A percentile compares a stretch with the other conserved stretches of the same genome.
Evolutionary conservation across 2,329 filamentous ascomycete species (phyloP).

Genomic region (Botryotinia convoluta): DNA sequence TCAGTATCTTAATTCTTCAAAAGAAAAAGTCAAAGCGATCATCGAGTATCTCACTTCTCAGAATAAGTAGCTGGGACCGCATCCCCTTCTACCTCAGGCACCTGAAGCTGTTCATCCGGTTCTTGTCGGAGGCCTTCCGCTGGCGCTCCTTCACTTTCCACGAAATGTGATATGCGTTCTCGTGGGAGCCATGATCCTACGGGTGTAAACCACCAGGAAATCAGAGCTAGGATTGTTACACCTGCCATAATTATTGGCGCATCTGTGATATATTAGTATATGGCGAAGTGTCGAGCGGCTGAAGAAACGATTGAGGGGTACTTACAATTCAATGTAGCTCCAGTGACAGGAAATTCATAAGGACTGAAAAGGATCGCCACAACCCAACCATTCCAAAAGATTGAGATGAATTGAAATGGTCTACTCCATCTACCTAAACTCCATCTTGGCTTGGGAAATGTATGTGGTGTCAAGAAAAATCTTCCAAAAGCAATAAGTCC

Average conservation of each 20-base stretch:
- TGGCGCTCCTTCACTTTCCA: slow-evolving; percentile 15
- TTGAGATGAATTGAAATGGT: slow-evolving; percentile 20
- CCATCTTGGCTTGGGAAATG: slow-evolving; percentile 21
- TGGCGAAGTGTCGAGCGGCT: neutral
- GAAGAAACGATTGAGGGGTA: neutral
- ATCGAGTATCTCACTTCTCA: slow-evolving; percentile 17
- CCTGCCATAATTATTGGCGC: slow-evolving; percentile 25
- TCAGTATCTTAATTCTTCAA: slow-evolving; percentile 5
- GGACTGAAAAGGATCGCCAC: slow-evolving; percentile 24
- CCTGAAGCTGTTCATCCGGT: neutral
- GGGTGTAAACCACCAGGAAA: slow-evolving; percentile 24
- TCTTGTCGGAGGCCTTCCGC: slow-evolving; percentile 10
- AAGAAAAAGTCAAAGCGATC: neutral
- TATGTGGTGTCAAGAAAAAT: slow-evolving; percentile 22
- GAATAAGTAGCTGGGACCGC: slow-evolving; percentile 5
- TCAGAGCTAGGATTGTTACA: slow-evolving; percentile 22
- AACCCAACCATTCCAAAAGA: slow-evolving; percentile 25
- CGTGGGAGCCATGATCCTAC: slow-evolving; percentile 16
- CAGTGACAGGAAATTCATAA: slow-evolving; percentile 16
- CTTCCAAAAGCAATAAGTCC: slow-evolving; percentile 23
- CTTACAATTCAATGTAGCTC: slow-evolving; percentile 16
- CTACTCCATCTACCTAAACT: slow-evolving; percentile 22
- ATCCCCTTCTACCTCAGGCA: neutral
- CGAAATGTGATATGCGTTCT: slow-evolving; percentile 21
- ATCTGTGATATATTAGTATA: slow-evolving; percentile 14